Evolutionary conservation across 768 basidiomycete species (phyloP), one percentile per base, ranked within the genome.

Genomic region (Psilocybe sp.): DNA sequence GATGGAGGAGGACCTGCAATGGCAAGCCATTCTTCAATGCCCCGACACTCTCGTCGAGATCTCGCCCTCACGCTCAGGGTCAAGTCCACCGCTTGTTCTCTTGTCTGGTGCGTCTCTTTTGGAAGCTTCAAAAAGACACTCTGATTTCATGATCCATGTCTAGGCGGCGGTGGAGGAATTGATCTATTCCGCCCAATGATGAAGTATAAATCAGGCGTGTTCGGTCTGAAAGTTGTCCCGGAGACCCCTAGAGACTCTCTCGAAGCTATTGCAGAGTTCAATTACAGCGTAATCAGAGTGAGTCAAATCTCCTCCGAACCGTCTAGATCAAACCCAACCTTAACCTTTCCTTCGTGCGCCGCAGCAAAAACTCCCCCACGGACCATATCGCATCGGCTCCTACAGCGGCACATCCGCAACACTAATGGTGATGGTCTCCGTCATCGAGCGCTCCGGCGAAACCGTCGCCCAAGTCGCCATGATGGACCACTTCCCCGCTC

Each of bases 401-500:
- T 44, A 33, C n/a, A 44, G 43, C 15, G 43, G 43, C 28, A 33
- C 43, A n/a, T 44, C 32, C 10, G 43, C n/a, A 2, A 11, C 32
- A 5, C 43, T 44, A 9, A 18, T 40, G 1, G 15, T 8, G 11
- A 31, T 40, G 16, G 19, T 31, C 39, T 34, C 20, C 15, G 41
- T 38, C 7, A 38, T 47, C 13, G 36, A 47, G 28, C 32, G 15
- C 6, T 12, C 18, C 23, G 46, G 46, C 13, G 46, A 47, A 28
- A 4, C 9, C 8, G n/a, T 47, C 37, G 28, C 14, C 36, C 46
- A 47, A 14, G 37, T 47, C 13, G 20, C 13, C 37, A 47, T 47
- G 37, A 14, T 47, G 10, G 46, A 47, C 19, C 46, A 47, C 46
- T 47, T 47, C 46, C 46, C 46, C 13, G 40, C 38, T 11, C 38